Conservation (phyloP, 768 basidiomycete genomes). For the Russula earlei region DNA sequence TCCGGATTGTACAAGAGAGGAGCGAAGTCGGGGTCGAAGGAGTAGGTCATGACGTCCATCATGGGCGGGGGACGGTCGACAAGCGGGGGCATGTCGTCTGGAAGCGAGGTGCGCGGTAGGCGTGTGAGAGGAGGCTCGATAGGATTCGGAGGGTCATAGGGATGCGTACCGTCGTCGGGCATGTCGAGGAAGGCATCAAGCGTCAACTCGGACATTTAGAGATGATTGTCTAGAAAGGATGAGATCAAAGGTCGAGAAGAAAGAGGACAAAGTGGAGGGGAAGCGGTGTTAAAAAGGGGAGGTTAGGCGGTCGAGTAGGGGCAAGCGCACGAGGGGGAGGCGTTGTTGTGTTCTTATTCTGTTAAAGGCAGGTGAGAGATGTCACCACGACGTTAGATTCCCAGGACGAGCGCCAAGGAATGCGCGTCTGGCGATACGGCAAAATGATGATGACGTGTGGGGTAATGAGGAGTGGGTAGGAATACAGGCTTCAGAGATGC, state of each 20-base stretch:
- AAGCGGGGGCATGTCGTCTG: constrained; percentile 32
- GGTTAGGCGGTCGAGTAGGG: constrained; percentile 10
- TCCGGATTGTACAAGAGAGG: constrained; percentile 37
- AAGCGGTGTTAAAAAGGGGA: constrained; percentile 13
- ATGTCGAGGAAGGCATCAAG: constrained; percentile 4
- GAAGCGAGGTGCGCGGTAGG: not conserved
- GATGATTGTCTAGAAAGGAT: not conserved
- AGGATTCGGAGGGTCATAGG: not conserved
- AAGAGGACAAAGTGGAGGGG: not conserved
- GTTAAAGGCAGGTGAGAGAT: constrained; percentile 3
- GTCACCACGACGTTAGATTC: constrained; percentile 16
- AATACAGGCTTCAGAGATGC: not conserved
- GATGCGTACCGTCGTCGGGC: constrained; percentile 13
- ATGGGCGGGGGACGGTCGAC: constrained; percentile 44
- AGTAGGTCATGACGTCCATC: constrained; percentile 43
- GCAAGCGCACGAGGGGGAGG: constrained; percentile 14
- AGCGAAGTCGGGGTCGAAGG: constrained; percentile 54
- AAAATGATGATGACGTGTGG: not conserved
- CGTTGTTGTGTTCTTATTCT: constrained; percentile 16
- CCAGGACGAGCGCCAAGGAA: constrained; percentile 4
- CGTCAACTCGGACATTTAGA: constrained; percentile 9
- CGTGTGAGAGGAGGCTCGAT: not conserved
- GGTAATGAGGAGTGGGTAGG: not conserved
- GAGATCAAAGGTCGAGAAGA: constrained; percentile 2
- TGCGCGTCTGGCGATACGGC: not conserved